Base-by-base conservation (phyloP, 805 yeast genomes). In the Grigorovia humatica region DNA sequence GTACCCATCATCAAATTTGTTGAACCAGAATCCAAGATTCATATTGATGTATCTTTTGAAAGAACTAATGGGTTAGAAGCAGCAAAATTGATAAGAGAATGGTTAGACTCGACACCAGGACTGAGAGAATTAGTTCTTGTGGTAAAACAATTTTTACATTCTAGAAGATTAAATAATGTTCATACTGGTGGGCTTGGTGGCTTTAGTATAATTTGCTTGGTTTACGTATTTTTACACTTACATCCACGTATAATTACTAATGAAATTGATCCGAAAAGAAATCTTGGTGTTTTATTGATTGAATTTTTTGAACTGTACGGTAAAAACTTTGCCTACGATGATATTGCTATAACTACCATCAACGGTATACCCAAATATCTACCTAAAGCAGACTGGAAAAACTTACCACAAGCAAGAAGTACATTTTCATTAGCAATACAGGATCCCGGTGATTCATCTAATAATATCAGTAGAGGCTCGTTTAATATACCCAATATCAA, bases 151-250 rank as follows among this genome's bases (percentile, higher is more conserved):
- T 91, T 90, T 61, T 73, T 91, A 48, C 74, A 88, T 35, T 81
- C 88, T 1, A 74, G 97, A 60, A 79, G 76, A 52, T 71, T 90
- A 54, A 88, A 89, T 61, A 85, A 87, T 56, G 98, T 91, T 15
- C 95, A 85, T 59, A 82, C 82, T 20, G 99, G 99, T 49, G 98
- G 98, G 0, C 70, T 91, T 6, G 98, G 99, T 44, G 98, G 98
- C 0, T 91, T 84, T 65, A 81, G 96, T 8, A 86, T 88, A n/a
- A 88, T 90, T 45, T 89, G 96, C 60, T 62, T 93, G 63, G 88
- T 85, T 17, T 82, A 82, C 59, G 81, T 91, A 17, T 89, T 90
- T 62, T 68, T 90, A 55, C 77, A 74, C 57, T 70, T 85, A 55
- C 98, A 91, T 65, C 96, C 96, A 15, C 74, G 89, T 57, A 63